Base-by-base conservation (phyloP, 2,329 filamentous ascomycete genomes). In the Colletotrichum tropicicola region DNA sequence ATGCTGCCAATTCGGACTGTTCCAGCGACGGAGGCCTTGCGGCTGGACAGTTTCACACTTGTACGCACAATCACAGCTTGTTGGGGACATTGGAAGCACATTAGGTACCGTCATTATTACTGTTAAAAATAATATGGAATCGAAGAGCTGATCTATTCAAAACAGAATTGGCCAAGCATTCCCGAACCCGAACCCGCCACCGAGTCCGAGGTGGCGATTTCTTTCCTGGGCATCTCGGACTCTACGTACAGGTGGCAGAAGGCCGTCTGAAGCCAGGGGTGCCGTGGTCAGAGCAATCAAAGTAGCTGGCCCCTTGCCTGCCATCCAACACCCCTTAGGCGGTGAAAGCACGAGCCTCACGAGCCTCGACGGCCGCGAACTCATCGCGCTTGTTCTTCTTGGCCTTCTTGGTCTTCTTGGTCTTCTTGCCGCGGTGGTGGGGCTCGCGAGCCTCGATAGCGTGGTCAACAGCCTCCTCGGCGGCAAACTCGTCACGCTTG, bases 401-500 rank as follows among this genome's bases (percentile, higher is more conserved):
- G 17, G 47, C 49, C 41, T 61, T 65, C 15, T 56, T 59, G 1
- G 59, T 66, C 47, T 59, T 68, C 49, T 68, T 68, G 44, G 59
- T 66, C 47, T 59, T 68, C 49, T 68, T 68, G 44, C 52, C 62
- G 17, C 47, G 41, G 52, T 67, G 65, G 30, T 69, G 65, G 17
- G 68, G 68, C 52, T 70, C 68, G 19, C 59, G 66, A 41, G 63
- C 48, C n/a, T 69, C 64, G 12, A 67, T 41, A 17, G 21, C 27
- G 28, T 28, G 30, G n/a, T 61, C 53, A 13, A 32, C 28, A 19
- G 32, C 35, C 1, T n/a, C 51, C n/a, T 41, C 15, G 17, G 6
- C 25, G 15, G 37, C 25, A 3, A 7, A 30, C n/a, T 47, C 54
- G 19, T 32, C 45, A 9, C 48, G 45, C 25, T 60, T 49, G 37